Base-by-base conservation (phyloP, 1,284 basidiomycete genomes). In the Leccinum subrobustum region DNA sequence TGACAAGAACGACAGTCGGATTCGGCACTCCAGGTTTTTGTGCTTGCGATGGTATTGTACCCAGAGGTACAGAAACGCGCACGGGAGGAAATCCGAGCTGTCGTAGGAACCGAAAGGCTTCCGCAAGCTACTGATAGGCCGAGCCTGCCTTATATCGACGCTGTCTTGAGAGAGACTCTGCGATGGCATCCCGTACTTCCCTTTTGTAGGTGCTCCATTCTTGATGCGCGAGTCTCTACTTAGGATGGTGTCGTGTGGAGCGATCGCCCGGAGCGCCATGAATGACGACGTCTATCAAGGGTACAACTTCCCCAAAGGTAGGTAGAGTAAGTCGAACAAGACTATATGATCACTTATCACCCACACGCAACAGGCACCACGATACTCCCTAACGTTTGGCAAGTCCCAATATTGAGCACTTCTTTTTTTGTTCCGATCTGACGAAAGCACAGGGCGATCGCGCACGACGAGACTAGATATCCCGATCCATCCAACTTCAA, bases 181-280 rank as follows among this genome's bases (percentile, higher is more conserved):
- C 56, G 65, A 42, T 65, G 63, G 59, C 59, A 64, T 47, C 65
- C 65, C n/a, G 31, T 57, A 7, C n/a, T 61, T 35, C 64, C 64
- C 5, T 57, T 65, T 25, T 29, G 62, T 63, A 18, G 7, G 61
- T 63, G 23, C 7, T 52, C 7, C 53, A 4, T 37, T 3, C 6
- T 18, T 14, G 27, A 42, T 11, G 20, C 14, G 18, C 9, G 52
- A 25, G 37, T 27, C 57, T 42, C 3, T 11, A 18, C 47, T 29
- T 35, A 31, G 29, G 16, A 18, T 11, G 8, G 18, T 35, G 44
- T 27, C 14, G 5, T 29, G 14, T 11, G 23, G 7, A 62, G 61
- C 61, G 18, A 23, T 62, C 12, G 54, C 53, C 47, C 61, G 61
- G 35, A 63, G 61, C 3, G 55, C 58, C 23, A 7, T 18, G 11